A percentile compares a stretch with the other conserved stretches of the same genome.
These are phyloP conservation scores for Diatrype stigma DNA, from an alignment of 2,329 filamentous ascomycete genomes.

Conservation along the genomic window DNA sequence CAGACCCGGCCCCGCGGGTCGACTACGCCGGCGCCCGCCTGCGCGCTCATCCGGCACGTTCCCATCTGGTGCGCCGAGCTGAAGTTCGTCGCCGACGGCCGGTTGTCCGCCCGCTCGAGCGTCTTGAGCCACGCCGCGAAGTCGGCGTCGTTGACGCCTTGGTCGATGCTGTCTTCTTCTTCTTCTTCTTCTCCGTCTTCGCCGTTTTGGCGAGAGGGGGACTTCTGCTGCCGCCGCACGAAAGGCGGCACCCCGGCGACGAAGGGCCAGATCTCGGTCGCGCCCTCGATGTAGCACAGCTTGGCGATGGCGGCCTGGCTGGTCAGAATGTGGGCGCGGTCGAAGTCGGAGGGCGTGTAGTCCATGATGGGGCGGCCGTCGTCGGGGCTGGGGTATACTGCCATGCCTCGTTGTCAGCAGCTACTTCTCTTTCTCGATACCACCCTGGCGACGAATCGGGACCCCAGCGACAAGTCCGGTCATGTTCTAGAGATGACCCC, in stretches of 20 bases:
- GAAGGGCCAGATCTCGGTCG: constrained; percentile 69
- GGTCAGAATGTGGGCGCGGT: constrained; percentile 67
- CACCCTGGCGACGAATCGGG: too few relatives aligned
- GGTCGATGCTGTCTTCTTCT: constrained; percentile 17
- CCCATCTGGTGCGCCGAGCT: constrained; percentile 80
- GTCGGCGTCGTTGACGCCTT: constrained; percentile 51
- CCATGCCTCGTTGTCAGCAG: too few relatives aligned
- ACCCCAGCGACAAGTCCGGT: too few relatives aligned
- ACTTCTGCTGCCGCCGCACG: constrained; percentile 25
- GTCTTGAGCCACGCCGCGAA: constrained; percentile 60
- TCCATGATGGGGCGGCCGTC: constrained; percentile 62
- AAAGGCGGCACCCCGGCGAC: constrained; percentile 64
- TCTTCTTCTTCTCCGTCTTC: constrained; percentile 13
- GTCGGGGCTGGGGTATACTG: constrained; percentile 67
- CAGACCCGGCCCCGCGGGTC: constrained; percentile 58
- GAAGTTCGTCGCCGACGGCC: constrained; percentile 50
- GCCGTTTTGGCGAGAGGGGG: constrained; percentile 10
- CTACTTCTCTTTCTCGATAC: too few relatives aligned
- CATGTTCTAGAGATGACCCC: too few relatives aligned
- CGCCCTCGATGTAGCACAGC: constrained; percentile 74
- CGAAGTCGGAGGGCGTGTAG: constrained; percentile 68
- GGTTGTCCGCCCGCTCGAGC: constrained; percentile 45
- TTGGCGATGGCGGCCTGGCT: constrained; percentile 69
- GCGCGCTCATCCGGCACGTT: constrained; percentile 65
- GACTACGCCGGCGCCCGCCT: constrained; percentile 50